Evolutionary conservation across 1,284 basidiomycete genomes (phyloP), one percentile per base, ranked within the genome.

Genomic region (Ustilago tritici): DNA sequence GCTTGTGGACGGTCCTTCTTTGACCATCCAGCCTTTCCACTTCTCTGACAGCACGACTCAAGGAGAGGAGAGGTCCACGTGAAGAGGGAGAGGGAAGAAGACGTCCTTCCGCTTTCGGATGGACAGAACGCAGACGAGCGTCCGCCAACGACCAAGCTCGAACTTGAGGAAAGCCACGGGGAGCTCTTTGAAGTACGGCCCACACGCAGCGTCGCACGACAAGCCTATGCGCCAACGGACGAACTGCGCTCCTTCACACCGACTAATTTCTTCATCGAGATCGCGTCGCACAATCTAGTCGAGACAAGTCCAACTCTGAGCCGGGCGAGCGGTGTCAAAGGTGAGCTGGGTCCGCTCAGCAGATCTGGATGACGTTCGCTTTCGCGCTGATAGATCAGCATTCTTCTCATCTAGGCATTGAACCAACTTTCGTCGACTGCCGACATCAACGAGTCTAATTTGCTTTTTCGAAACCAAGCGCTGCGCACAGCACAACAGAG

Each of bases 1-100:
- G 0, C 23, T 50, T 12, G 31, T 4, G 10, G 12, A 50, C 28
- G 4, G 28, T 28, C 31, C 49, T 19, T 4, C 6, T 7, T 50
- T 12, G n/a, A 23, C 49, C 4, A 7, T 50, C 3, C 49, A 46
- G 43, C 11, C 43, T 19, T 5, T 6, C 8, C 49, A 32, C n/a
- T n/a, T 19, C 15, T 7, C 15, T 17, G 28, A 50, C 6, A 15
- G 10, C 8, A 32, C 31, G 12, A 9, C 14, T 3, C 10, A 15
- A 50, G 10, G 11, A 40, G 15, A 17, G 28, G 28, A 32, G 11
- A 9, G 12, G 28, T 28, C 15, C 9, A 31, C 4, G 32, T 47
- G 9, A 67, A 67, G 40, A 61, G 65, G 40, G 59, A 67, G 38
- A 53, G 65, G 28, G 47, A 61, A 32, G 38, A 54, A 28, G 65